Conservation (phyloP, 2,329 filamentous ascomycete genomes). For the Hymenoscyphus salicellus region DNA sequence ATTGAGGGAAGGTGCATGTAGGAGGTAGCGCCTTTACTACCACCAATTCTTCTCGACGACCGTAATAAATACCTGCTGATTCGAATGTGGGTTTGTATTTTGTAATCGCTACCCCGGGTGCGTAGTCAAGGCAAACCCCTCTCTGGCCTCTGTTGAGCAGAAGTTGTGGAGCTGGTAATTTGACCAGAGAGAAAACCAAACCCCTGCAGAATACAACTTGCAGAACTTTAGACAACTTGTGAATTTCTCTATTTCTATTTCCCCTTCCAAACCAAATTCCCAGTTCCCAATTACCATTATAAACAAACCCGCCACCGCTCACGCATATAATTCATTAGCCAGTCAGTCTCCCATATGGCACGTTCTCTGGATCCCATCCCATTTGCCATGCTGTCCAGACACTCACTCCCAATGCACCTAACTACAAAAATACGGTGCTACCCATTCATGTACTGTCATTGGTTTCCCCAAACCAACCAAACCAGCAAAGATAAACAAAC, state of each 20-base stretch:
- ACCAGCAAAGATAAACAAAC: neutral
- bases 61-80: too few species aligned
- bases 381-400: neutral
- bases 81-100: too few species aligned
- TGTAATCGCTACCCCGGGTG: too few species aligned
- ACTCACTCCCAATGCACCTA: neutral
- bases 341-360: neutral
- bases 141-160: too few species aligned
- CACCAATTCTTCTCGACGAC: too few species aligned
- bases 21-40: too few species aligned
- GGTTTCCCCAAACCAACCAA: neutral
- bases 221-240: too few species aligned
- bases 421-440: neutral
- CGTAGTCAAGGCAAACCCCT: too few species aligned
- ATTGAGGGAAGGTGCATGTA: too few species aligned
- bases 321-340: neutral
- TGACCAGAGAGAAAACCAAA: too few species aligned
- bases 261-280: neutral
- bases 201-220: too few species aligned
- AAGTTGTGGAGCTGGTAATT: too few species aligned
- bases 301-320: neutral
- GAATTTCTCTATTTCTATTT: slow-evolving; percentile 2
- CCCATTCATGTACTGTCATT: neutral
- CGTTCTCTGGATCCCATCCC: neutral
- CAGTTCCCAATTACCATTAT: neutral